These are phyloP conservation scores for Silene conica DNA, from an alignment of 148 eudicot genomes.

Conservation along the genomic window DNA sequence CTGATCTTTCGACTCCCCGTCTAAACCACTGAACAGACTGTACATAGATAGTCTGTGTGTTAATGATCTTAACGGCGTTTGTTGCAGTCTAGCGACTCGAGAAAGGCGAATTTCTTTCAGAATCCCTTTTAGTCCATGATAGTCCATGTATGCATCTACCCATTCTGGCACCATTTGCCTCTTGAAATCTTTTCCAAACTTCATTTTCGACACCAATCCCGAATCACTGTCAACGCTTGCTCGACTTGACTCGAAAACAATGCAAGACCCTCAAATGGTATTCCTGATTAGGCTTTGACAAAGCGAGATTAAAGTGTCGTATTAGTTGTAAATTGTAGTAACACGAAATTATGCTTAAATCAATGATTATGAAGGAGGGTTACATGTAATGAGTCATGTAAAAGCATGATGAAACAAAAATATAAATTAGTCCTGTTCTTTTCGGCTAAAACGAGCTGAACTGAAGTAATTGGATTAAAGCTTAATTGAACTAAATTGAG, in stretches of 20 bases:
- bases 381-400: not conserved
- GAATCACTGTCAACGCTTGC: no score
- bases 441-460: no score
- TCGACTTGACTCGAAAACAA: not conserved
- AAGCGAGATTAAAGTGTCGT: not conserved
- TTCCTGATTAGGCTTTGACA: not conserved
- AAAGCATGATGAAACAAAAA: no score
- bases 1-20: constrained; percentile 21
- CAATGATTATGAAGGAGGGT: not conserved
- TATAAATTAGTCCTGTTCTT: no score
- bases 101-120: constrained; percentile 36
- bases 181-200: constrained; percentile 71
- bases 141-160: constrained; percentile 75
- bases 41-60: constrained; percentile 30
- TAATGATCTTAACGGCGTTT: constrained; percentile 38
- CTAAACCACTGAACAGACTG: constrained; percentile 39
- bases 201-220: no score
- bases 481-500: no score
- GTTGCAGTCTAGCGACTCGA: constrained; percentile 34
- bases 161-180: constrained; percentile 73
- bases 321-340: constrained; percentile 5
- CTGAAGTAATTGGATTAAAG: no score
- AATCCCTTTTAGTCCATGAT: constrained; percentile 50
- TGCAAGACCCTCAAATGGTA: not conserved
- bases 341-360: constrained; percentile 11